These are phyloP conservation scores for Talaromyces borbonicus DNA, from an alignment of 495 filamentous ascomycete genomes.

Conservation along the genomic window DNA sequence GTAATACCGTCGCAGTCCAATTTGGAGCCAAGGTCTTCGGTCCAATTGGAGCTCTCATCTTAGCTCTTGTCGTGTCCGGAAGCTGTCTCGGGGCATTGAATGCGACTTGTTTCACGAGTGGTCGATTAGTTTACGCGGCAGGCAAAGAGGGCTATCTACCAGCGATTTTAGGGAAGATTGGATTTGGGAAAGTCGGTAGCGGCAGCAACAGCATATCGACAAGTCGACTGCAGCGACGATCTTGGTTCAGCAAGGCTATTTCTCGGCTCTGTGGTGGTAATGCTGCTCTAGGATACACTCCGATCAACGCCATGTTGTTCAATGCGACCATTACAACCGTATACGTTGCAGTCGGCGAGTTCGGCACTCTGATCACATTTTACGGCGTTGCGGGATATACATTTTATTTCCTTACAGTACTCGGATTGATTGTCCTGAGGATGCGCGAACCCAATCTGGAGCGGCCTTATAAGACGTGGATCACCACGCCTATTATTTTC, in stretches of 20 bases:
- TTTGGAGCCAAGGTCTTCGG: slow-evolving; percentile 91
- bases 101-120: slow-evolving; percentile 86
- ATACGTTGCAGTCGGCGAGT: slow-evolving; percentile 83
- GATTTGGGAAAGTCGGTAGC: slow-evolving; percentile 43
- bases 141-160: slow-evolving; percentile 95
- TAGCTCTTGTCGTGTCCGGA: slow-evolving; percentile 81
- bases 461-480: slow-evolving; percentile 89
- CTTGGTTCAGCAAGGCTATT: slow-evolving; percentile 47
- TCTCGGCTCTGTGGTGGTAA: slow-evolving; percentile 50
- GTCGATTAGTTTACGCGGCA: slow-evolving; percentile 85
- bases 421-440: slow-evolving; percentile 82
- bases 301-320: slow-evolving; percentile 78
- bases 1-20: slow-evolving; percentile 87
- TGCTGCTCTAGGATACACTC: slow-evolving; percentile 62
- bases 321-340: slow-evolving; percentile 60
- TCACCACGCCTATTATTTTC: slow-evolving; percentile 92
- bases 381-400: slow-evolving; percentile 95
- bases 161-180: slow-evolving; percentile 70
- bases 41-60: slow-evolving; percentile 64
- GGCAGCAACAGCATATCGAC: slow-evolving; percentile 20
- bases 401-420: slow-evolving; percentile 93
- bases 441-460: slow-evolving; percentile 84
- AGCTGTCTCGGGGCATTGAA: slow-evolving; percentile 91
- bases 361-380: slow-evolving; percentile 85
- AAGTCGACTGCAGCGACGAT: slow-evolving; percentile 43